These are phyloP conservation scores for Pouteria campechiana DNA, from an alignment of 179 eudicot genomes.

Conservation along the genomic window DNA sequence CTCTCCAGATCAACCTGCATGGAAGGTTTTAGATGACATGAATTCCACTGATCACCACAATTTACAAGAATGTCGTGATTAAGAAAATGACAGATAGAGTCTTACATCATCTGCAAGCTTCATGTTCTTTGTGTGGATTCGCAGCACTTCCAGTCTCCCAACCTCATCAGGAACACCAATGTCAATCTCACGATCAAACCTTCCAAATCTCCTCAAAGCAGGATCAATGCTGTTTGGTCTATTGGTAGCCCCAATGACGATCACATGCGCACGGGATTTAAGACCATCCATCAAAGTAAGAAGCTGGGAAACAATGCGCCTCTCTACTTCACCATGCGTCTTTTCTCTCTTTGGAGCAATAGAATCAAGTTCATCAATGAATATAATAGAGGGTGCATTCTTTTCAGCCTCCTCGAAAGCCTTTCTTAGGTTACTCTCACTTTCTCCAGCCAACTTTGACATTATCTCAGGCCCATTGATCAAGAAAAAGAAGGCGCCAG, in stretches of 20 bases:
- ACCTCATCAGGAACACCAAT: slow-evolving; percentile 78
- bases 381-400: slow-evolving; percentile 60
- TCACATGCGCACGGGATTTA: slow-evolving; percentile 57
- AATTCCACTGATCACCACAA: too few species aligned
- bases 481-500: slow-evolving; percentile 55
- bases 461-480: slow-evolving; percentile 67
- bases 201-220: slow-evolving; percentile 58
- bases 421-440: slow-evolving; percentile 57
- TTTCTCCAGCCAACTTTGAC: slow-evolving; percentile 67
- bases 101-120: slow-evolving; percentile 55
- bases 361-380: slow-evolving; percentile 63
- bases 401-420: slow-evolving; percentile 70
- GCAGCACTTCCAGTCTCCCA: slow-evolving; percentile 55
- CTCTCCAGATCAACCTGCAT: slow-evolving; percentile 66
- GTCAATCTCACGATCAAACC: slow-evolving; percentile 65
- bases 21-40: too few species aligned
- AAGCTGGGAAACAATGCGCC: slow-evolving; percentile 56
- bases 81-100: too few species aligned
- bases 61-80: too few species aligned
- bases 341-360: slow-evolving; percentile 71
- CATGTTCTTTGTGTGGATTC: slow-evolving; percentile 64
- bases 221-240: slow-evolving; percentile 67
- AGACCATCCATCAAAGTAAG: slow-evolving; percentile 71
- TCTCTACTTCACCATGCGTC: slow-evolving; percentile 64
- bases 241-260: slow-evolving; percentile 70